These are phyloP conservation scores for Leccinellum rugosiceps DNA, from an alignment of 768 basidiomycete genomes.

Conservation along the genomic window DNA sequence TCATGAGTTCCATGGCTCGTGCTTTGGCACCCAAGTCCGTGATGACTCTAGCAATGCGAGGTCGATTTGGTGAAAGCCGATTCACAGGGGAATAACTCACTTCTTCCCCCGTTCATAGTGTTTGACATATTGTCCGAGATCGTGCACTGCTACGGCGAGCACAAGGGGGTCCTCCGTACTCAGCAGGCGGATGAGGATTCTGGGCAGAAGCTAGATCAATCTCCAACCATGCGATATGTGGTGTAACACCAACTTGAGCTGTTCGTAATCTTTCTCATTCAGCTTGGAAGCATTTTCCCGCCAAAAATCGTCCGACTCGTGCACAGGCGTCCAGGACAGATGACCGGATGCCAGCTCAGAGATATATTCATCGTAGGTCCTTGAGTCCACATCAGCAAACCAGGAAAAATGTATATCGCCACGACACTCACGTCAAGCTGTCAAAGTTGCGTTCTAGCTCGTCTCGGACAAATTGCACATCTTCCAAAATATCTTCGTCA, in stretches of 20 bases:
- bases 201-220: constrained; percentile 29
- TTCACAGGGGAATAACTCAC: constrained; percentile 41
- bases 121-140: constrained; percentile 92
- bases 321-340: constrained; percentile 92
- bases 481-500: constrained; percentile 93
- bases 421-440: constrained; percentile 73
- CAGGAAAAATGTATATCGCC: neutral
- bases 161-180: constrained; percentile 67
- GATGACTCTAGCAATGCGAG: constrained; percentile 50
- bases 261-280: constrained; percentile 80
- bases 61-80: neutral
- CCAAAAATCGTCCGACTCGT: constrained; percentile 98
- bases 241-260: constrained; percentile 62
- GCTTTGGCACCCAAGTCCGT: constrained; percentile 86
- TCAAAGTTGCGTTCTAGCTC: constrained; percentile 85
- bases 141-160: constrained; percentile 89
- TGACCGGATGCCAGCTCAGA: constrained; percentile 89
- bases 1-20: constrained; percentile 90
- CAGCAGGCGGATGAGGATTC: constrained; percentile 72
- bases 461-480: constrained; percentile 82
- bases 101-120: constrained; percentile 90
- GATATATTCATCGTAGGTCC: constrained; percentile 94
- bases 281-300: constrained; percentile 87
- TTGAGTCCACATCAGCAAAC: constrained; percentile 29
- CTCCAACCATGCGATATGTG: neutral